A percentile compares a stretch with the other conserved stretches of the same genome.
phyloP scores from a whole-genome alignment of 306 rosid genomes.

The Sophora flavescens region DNA sequence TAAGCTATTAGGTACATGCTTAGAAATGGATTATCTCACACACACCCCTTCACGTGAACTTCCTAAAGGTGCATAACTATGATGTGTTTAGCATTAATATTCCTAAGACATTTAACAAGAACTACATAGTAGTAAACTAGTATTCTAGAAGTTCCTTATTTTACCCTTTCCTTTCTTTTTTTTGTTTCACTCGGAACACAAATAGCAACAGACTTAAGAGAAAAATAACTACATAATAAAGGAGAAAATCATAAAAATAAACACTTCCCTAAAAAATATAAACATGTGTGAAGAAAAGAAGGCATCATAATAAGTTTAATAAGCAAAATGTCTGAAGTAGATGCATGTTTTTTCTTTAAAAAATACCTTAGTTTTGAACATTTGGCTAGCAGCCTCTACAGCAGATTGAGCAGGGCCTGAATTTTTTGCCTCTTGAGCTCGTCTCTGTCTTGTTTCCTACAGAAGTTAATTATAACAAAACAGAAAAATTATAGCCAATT shows the following conservation, averaged over 20 bases:
- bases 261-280: neutral
- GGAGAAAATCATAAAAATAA: neutral
- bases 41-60: neutral
- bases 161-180: neutral
- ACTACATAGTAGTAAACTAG: neutral
- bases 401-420: conserved; percentile 78
- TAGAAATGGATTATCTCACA: neutral
- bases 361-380: conserved; percentile 69
- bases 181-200: neutral
- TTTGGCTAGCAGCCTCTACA: conserved; percentile 70
- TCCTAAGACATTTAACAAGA: neutral
- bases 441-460: conserved; percentile 62
- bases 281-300: neutral
- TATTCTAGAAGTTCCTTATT: neutral
- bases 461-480: conserved; percentile 14
- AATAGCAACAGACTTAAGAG: neutral
- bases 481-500: neutral
- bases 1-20: neutral
- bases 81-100: neutral
- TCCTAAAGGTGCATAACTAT: neutral
- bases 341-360: conserved; percentile 2
- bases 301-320: neutral
- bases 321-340: conserved; percentile 12
- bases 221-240: neutral
- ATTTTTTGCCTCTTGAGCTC: conserved; percentile 55